Percentiles rank a stretch among this genome's conserved stretches.
These are phyloP conservation scores for Waltergamsia citrina DNA, from an alignment of 2,329 filamentous ascomycete genomes.

Conservation along the genomic window DNA sequence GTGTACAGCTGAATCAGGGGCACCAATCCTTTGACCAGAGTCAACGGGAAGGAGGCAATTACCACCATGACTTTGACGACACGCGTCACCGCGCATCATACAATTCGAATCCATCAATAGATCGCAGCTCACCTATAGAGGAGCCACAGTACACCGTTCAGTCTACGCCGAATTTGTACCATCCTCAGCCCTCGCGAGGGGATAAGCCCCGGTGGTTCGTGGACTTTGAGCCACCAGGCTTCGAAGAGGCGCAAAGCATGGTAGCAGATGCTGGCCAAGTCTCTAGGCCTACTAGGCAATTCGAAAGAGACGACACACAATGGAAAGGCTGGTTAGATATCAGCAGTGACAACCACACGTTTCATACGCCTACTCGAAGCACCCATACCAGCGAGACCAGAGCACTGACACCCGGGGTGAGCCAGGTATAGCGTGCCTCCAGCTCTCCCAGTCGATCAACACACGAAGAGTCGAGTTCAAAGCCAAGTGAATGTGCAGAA, in stretches of 20 bases:
- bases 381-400: neutral
- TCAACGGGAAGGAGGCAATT: too few species aligned
- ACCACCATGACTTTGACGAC: too few species aligned
- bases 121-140: neutral
- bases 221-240: conserved; percentile 1
- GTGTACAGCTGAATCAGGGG: too few species aligned
- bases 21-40: too few species aligned
- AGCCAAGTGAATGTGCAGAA: too few species aligned
- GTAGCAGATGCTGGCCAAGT: conserved; percentile 2
- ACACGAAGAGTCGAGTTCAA: too few species aligned
- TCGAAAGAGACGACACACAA: neutral
- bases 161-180: conserved; percentile 11
- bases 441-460: too few species aligned
- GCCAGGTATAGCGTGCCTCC: neutral
- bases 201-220: conserved; percentile 7
- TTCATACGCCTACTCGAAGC: too few species aligned
- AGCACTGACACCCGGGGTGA: neutral
- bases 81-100: too few species aligned
- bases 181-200: conserved; percentile 14
- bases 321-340: neutral
- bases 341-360: too few species aligned
- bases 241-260: conserved; percentile 2
- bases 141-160: conserved; percentile 8
- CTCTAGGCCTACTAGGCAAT: too few species aligned
- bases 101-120: too few species aligned